Evolutionary conservation across 73 alveolate genomes (phyloP).

Genomic region (Loxodes magnus): DNA sequence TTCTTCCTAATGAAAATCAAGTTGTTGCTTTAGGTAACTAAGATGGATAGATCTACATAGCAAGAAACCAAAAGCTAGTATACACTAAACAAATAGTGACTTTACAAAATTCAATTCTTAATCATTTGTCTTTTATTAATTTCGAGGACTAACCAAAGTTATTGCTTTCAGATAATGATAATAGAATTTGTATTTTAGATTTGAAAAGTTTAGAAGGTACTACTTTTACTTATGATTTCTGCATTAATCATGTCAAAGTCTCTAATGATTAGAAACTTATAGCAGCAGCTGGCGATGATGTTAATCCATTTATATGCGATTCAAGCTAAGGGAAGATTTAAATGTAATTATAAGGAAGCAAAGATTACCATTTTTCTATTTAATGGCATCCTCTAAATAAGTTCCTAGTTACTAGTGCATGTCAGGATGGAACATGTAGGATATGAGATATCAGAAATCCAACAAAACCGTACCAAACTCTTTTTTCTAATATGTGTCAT

Average conservation of each 20-base stretch:
- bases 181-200: no score
- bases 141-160: no score
- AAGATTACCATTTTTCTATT: not conserved
- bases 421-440: constrained; percentile 7
- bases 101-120: no score
- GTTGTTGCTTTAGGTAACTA: no score
- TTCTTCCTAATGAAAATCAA: no score
- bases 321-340: not conserved
- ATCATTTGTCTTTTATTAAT: no score
- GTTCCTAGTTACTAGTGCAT: not conserved
- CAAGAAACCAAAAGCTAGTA: no score
- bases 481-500: not conserved
- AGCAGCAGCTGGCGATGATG: constrained; percentile 1
- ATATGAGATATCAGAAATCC: constrained; percentile 7
- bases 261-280: not conserved
- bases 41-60: no score
- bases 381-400: constrained; percentile 4
- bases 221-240: no score
- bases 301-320: not conserved
- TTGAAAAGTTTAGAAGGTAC: no score
- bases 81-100: no score
- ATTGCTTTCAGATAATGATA: no score
- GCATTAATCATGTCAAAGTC: not conserved
- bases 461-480: not conserved
- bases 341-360: not conserved